Percentiles rank a stretch among this genome's conserved stretches.
Conservation (phyloP, 2,329 filamentous ascomycete species). For the Colletotrichum sp. region DNA sequence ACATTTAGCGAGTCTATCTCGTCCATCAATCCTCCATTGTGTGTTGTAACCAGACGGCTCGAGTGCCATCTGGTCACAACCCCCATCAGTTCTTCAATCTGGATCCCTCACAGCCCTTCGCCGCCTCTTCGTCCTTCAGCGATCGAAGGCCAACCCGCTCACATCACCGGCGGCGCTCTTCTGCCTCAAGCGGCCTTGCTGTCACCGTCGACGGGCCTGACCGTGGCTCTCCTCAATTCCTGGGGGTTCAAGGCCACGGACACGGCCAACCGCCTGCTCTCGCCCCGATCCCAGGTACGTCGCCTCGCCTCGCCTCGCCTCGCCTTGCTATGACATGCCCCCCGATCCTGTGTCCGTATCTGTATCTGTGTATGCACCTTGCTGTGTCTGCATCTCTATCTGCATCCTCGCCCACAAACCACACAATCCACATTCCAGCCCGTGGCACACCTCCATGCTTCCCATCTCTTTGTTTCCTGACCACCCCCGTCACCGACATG, state of each 20-base stretch:
- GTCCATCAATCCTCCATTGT: not conserved
- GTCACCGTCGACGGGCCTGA: slow-evolving; percentile 33
- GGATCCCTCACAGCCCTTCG: slow-evolving; percentile 20
- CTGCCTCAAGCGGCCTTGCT: slow-evolving; percentile 30
- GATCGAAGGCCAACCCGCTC: slow-evolving; percentile 27
- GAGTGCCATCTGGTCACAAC: slow-evolving; percentile 24
- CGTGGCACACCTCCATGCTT: not conserved
- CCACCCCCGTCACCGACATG: not conserved
- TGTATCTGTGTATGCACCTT: not conserved
- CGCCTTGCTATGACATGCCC: not conserved
- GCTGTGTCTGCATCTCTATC: not conserved
- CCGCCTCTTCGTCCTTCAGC: slow-evolving; percentile 28
- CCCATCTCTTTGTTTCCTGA: not conserved
- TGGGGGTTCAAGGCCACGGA: slow-evolving; percentile 45
- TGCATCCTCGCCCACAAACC: slow-evolving; percentile 1
- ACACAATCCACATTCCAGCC: not conserved
- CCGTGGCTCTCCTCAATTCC: slow-evolving; percentile 36
- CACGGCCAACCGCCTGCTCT: slow-evolving; percentile 46
- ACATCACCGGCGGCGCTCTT: slow-evolving; percentile 36
- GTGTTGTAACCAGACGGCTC: slow-evolving; percentile 22
- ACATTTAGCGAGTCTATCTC: slow-evolving; percentile 13
- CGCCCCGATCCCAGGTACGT: slow-evolving; percentile 63
- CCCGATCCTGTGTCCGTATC: not conserved
- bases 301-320: slow-evolving; percentile 21
- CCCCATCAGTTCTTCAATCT: slow-evolving; percentile 20